These are phyloP conservation scores for Tolypocladium tropicale DNA, from an alignment of 2,329 filamentous ascomycete genomes.

Conservation along the genomic window DNA sequence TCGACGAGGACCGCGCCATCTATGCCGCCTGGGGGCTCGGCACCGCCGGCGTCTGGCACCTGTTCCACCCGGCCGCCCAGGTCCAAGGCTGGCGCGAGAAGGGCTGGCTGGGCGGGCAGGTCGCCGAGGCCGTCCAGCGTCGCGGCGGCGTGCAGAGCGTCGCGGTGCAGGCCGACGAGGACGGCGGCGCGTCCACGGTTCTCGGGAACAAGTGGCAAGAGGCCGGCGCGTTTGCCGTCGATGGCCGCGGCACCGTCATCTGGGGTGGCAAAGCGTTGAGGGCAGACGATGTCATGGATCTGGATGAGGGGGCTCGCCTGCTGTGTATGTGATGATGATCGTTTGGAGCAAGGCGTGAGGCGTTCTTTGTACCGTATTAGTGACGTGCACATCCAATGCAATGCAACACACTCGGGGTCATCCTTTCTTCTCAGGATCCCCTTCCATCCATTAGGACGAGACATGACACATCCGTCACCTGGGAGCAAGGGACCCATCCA, in stretches of 20 bases:
- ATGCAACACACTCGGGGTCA: too few relatives aligned
- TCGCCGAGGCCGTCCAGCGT: constrained; percentile 34
- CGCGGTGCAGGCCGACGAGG: constrained; percentile 11
- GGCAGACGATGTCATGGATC: constrained; percentile 40
- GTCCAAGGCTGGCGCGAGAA: constrained; percentile 43
- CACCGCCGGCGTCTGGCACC: constrained; percentile 36
- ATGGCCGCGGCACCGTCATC: constrained; percentile 36
- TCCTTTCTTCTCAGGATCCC: too few relatives aligned
- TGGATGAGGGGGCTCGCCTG: constrained; percentile 39
- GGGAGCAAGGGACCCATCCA: background rate
- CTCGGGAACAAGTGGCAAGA: constrained; percentile 49
- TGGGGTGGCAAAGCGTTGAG: constrained; percentile 38
- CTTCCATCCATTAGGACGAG: too few relatives aligned
- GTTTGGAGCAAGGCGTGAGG: background rate
- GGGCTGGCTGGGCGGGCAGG: constrained; percentile 41
- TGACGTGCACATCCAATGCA: background rate
- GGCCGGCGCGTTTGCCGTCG: constrained; percentile 39
- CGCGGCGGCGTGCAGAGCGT: constrained; percentile 18
- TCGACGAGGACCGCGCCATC: constrained; percentile 45
- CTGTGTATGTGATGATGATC: constrained; percentile 8
- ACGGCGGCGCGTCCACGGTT: constrained; percentile 28
- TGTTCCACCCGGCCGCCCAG: constrained; percentile 43
- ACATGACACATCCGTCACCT: too few relatives aligned
- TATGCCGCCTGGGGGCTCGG: constrained; percentile 53
- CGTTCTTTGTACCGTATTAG: background rate